Evolutionary conservation across 2,329 filamentous ascomycete genomes (phyloP), one percentile per base, ranked within the genome.

Genomic region (Pyrenophora teres): DNA sequence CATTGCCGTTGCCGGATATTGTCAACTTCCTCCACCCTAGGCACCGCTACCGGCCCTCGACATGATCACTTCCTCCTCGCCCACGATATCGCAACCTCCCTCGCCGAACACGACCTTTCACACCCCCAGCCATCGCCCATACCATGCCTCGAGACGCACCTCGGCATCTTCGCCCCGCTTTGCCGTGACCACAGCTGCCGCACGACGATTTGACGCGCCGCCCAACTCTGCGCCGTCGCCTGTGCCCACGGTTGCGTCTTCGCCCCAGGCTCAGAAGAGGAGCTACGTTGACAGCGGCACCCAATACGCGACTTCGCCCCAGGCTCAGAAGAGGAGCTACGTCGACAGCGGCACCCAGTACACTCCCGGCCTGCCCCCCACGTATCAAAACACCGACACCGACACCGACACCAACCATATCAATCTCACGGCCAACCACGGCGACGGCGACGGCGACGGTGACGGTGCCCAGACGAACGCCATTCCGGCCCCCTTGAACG

Each of bases 281-380:
- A 62, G 68, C 54, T 79, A 77, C 70, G 74, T 76, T 50, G 79
- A 83, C 19, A 21, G 19, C 5, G 19, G 19, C 19, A 21, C 19
- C 19, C 19, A 21, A 21, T 21, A 3, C 19, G 42, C 60, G 18
- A 51, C 53, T 13, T 71, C 68, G 33, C 69, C 68, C 1, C 66
- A 66, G 50, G 42, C 53, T 39, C 59, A 53, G 56, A 69, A 65
- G 59, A 68, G 67, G 38, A 62, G 68, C 54, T 79, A 77, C 70
- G 74, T 76, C 51, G 79, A 83, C 74, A 75, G 75, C 30, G 77
- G 73, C 52, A 83, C 81, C 31, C 81, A 84, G 67, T 84, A 83
- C 67, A 81, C 80, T 37, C 80, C 78, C 50, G 75, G 74, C 52
- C 74, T 68, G 46, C 74, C 80, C 58, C 74, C 78, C 53, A 78